These are phyloP conservation scores for Pseudocercospora fuligena DNA, from an alignment of 2,329 filamentous ascomycete genomes.

Conservation along the genomic window DNA sequence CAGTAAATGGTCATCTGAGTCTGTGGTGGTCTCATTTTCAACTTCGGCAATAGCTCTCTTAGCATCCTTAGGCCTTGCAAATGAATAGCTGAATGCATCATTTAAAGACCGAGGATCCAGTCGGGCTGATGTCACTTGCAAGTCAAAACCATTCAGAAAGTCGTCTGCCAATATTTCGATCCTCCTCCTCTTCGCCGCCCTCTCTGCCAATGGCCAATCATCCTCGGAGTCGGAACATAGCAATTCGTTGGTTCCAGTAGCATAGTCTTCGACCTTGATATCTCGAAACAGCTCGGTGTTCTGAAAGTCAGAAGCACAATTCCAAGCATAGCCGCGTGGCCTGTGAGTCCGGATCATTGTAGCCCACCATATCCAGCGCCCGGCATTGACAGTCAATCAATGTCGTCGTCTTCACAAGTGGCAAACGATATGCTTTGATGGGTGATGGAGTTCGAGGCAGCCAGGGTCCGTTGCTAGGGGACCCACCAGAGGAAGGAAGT, in stretches of 20 bases:
- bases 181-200: constrained; percentile 57
- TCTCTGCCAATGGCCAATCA: constrained; percentile 57
- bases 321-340: constrained; percentile 39
- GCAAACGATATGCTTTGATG: background rate
- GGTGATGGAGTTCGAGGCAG: constrained; percentile 11
- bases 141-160: constrained; percentile 62
- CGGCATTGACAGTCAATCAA: background rate
- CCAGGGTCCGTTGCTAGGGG: constrained; percentile 4
- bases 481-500: background rate
- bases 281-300: constrained; percentile 35
- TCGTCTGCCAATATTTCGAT: constrained; percentile 65
- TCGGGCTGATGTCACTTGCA: constrained; percentile 63
- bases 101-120: constrained; percentile 32
- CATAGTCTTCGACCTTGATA: constrained; percentile 33
- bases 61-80: constrained; percentile 59
- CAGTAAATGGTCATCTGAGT: constrained; percentile 19
- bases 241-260: constrained; percentile 42
- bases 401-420: background rate
- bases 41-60: constrained; percentile 48
- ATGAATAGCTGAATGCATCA: constrained; percentile 18
- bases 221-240: constrained; percentile 64
- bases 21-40: background rate
- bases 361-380: background rate
- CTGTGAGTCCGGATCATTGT: constrained; percentile 39
- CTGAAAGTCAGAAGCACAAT: constrained; percentile 38